Percentiles rank a stretch among this genome's conserved stretches.
Conservation (phyloP, 2,329 filamentous ascomycete genomes). For the Endothia cerciana region DNA sequence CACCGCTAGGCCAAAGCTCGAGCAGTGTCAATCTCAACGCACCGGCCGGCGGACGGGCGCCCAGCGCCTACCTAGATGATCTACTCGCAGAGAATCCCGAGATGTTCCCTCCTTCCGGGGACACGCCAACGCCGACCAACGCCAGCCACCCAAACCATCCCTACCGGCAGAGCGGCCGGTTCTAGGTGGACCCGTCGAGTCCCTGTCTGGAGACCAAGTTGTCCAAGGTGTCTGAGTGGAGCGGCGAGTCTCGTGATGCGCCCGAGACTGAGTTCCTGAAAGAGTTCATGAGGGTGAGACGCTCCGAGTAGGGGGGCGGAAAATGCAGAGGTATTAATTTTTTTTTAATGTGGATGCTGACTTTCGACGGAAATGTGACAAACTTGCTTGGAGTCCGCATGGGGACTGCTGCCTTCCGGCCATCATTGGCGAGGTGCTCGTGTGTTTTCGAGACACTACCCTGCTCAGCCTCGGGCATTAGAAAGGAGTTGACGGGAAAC, state of each 20-base stretch:
- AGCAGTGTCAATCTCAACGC: conserved; percentile 71
- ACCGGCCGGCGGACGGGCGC: conserved; percentile 71
- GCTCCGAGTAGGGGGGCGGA: background rate
- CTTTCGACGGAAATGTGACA: background rate
- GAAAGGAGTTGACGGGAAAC: conserved; percentile 2
- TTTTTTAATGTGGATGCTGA: background rate
- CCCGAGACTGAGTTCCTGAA: background rate
- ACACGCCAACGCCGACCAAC: conserved; percentile 34
- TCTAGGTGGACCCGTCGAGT: conserved; percentile 23
- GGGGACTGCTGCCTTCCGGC: conserved; percentile 4
- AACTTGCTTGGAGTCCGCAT: background rate
- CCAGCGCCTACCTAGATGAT: conserved; percentile 89
- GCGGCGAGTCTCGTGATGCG: conserved; percentile 19
- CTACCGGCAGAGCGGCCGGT: conserved; percentile 31
- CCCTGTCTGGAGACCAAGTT: conserved; percentile 25
- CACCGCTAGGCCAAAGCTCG: conserved; percentile 53
- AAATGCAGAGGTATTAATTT: background rate
- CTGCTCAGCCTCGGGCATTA: conserved; percentile 11
- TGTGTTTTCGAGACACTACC: background rate
- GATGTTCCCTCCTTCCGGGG: conserved; percentile 48
- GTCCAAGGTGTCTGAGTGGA: conserved; percentile 28
- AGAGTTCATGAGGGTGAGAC: conserved; percentile 13
- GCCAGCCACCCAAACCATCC: conserved; percentile 33
- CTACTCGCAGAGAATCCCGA: conserved; percentile 76
- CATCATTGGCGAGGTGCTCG: background rate